Conservation (phyloP, 169 alveolate genomes). For the Cryptosporidium andersoni region DNA sequence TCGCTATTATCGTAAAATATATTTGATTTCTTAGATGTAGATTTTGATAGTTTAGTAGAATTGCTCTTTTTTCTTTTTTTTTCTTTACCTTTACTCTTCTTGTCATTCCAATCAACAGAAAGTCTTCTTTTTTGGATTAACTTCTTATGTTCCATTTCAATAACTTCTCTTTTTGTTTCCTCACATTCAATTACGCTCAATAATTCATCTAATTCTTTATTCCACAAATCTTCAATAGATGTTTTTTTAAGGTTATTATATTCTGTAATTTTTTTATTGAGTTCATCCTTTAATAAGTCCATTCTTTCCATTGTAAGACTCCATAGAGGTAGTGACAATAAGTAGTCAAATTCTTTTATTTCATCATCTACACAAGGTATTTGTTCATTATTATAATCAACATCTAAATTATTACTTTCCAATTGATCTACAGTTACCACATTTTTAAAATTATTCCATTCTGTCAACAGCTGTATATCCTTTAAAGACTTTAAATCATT, state of each 20-base stretch:
- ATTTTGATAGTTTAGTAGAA: conserved; percentile 7
- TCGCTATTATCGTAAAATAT: not conserved
- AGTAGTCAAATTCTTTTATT: conserved; percentile 89
- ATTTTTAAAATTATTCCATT: conserved; percentile 23
- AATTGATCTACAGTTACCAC: not conserved
- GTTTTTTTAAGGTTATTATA: conserved; percentile 74
- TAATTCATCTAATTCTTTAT: conserved; percentile 80
- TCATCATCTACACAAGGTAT: conserved; percentile 29
- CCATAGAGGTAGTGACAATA: conserved; percentile 94
- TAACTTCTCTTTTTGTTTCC: conserved; percentile 74
- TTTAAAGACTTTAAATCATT: conserved; percentile 85
- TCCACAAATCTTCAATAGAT: conserved; percentile 78
- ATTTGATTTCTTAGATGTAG: not conserved
- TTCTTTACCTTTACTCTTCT: conserved; percentile 1
- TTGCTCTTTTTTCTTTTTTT: conserved; percentile 7
- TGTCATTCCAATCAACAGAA: conserved; percentile 58
- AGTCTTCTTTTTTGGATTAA: conserved; percentile 55
- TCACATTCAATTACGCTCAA: conserved; percentile 76
- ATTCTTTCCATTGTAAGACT: conserved; percentile 93
- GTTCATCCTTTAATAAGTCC: conserved; percentile 72
- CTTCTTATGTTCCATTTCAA: conserved; percentile 39
- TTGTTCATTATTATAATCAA: not conserved
- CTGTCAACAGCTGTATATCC: conserved; percentile 78
- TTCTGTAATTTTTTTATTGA: conserved; percentile 76
- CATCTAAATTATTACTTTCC: not conserved